These are phyloP conservation scores for Chytriomyces hyalinus DNA, from an alignment of 192 early-diverging fungal genomes.

Conservation along the genomic window DNA sequence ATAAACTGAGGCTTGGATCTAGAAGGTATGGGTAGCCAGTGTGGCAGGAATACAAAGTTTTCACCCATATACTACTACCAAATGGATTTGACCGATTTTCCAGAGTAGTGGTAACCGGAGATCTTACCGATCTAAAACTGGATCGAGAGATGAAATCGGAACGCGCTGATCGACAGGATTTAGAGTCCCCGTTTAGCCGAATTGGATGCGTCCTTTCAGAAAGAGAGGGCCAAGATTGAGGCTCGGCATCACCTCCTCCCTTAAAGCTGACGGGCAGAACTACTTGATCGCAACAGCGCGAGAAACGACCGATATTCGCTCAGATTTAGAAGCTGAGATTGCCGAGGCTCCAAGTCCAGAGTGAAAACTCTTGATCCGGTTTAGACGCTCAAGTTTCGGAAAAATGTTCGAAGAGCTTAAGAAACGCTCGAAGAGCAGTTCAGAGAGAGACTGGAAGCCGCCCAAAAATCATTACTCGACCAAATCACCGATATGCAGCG, in stretches of 20 bases:
- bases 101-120: too few species aligned
- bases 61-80: too few species aligned
- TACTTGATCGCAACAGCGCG: background rate
- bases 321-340: conserved; percentile 17
- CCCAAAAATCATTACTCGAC: conserved; percentile 24
- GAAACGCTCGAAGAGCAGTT: conserved; percentile 20
- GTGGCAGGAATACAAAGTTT: too few species aligned
- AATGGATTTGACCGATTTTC: too few species aligned
- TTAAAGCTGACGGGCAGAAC: conserved; percentile 21
- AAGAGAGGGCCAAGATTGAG: conserved; percentile 13
- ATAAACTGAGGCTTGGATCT: too few species aligned
- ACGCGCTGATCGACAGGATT: conserved; percentile 3
- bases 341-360: conserved; percentile 1
- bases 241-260: conserved; percentile 1
- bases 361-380: background rate
- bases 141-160: conserved; percentile 19
- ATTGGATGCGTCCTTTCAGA: background rate
- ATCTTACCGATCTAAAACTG: background rate
- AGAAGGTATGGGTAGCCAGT: too few species aligned
- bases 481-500: conserved; percentile 23
- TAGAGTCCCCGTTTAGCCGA: background rate
- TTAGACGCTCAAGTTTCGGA: conserved; percentile 19
- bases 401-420: conserved; percentile 22
- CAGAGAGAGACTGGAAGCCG: conserved; percentile 1
- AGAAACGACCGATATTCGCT: conserved; percentile 12